Evolutionary conservation across 345 rosid genomes (phyloP), one percentile per base, ranked within the genome.

Genomic region (Hevea brasiliensis): DNA sequence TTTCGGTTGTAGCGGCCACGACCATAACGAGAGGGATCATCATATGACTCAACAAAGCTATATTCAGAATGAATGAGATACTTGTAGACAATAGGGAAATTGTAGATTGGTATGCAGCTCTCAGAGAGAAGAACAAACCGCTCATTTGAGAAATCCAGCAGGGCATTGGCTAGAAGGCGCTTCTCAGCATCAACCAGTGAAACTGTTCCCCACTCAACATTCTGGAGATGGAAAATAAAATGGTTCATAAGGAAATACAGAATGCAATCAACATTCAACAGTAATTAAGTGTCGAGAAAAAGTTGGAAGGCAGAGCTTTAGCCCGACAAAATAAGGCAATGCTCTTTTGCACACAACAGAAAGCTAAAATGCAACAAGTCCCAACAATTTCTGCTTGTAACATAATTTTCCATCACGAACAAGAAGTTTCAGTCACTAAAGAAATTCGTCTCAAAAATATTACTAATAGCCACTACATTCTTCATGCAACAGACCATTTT

Each of bases 91-190:
- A 85, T 85, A 41, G 85, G 87, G 75, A 94, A 94, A 81, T 92
- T 92, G 81, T 82, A 89, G 75, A 92, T 77, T 0, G 98, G 98
- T 81, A 94, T 89, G 82, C 98, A 94, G 84, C 97, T 94, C 82
- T 94, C 98, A 0, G 98, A 94, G 42, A 94, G 96, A 73, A 94
- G 97, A 67, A 92, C 76, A 73, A 94, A 94, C 65, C 97, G 89
- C 70, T 94, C 97, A 17, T 94, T 94, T 7, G 94, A 87, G 73
- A 89, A 89, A 79, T 94, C 97, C 60, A 92, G 88, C 74, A 94
- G 69, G 58, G 97, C 97, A 51, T 94, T 94, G 54, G 98, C 90
- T 37, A 94, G 85, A 68, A 94, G 94, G 59, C 98, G 94, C 83
- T 84, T 92, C 84, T 94, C 97, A 4, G 97, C 98, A 64, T 90